Conservation (phyloP, 2,329 filamentous ascomycete species). For the Pseudogymnoascus sp. region DNA sequence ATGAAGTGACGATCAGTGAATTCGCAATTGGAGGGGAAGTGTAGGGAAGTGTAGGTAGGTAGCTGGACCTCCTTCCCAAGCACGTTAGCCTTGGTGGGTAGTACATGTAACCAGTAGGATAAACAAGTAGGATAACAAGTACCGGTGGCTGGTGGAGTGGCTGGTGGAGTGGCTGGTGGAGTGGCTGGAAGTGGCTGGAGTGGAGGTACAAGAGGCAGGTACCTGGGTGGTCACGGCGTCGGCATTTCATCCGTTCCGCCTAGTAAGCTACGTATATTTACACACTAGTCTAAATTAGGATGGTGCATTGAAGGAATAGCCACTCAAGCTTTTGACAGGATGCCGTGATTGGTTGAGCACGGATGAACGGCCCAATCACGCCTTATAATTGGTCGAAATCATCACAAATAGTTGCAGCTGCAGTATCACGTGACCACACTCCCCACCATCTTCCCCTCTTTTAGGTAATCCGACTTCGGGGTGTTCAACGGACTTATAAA, state of each 20-base stretch:
- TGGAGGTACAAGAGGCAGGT: neutral
- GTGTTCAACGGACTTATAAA: neutral
- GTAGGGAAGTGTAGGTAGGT: neutral
- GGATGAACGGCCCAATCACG: slow-evolving; percentile 1
- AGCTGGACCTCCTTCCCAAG: slow-evolving; percentile 7
- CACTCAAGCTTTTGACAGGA: neutral
- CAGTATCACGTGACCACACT: neutral
- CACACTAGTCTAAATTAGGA: neutral
- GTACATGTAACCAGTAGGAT: neutral
- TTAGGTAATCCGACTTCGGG: slow-evolving; percentile 6
- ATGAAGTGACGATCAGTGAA: slow-evolving; percentile 1
- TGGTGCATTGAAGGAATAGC: neutral
- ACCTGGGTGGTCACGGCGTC: neutral
- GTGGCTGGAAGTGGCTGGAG: neutral
- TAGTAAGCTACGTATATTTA: neutral
- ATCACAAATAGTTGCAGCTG: no score
- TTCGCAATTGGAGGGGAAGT: neutral
- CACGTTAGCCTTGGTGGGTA: neutral
- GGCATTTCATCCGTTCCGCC: neutral
- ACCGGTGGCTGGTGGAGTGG: no score
- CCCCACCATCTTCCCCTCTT: neutral
- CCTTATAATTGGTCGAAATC: neutral
- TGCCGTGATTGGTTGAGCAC: neutral
- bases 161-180: neutral
- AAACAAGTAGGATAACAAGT: no score